phyloP scores from a whole-genome alignment of 2,329 filamentous ascomycete species.

The Neopestalotiopsis clavispora region DNA sequence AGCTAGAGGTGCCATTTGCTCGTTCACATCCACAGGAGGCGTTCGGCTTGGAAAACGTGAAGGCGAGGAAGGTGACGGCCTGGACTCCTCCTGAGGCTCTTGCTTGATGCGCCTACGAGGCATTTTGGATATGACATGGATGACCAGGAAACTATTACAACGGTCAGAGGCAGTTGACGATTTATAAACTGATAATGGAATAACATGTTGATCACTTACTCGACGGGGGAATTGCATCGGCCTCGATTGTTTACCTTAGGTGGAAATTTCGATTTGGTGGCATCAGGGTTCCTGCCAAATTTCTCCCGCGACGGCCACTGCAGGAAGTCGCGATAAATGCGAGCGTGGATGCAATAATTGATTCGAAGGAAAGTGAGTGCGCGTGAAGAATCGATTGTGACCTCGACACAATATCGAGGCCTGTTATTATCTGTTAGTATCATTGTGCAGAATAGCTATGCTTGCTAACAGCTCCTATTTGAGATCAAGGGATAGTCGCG shows the following conservation, averaged over 20 bases:
- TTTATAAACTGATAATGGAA: not conserved
- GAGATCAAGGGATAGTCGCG: not conserved
- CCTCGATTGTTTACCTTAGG: not conserved
- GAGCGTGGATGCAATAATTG: not conserved
- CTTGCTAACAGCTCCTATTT: not conserved
- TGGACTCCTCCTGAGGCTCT: conserved; percentile 5
- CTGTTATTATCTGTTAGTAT: not conserved
- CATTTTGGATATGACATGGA: not conserved
- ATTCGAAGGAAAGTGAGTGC: not conserved
- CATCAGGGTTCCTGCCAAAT: not conserved
- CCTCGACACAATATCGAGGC: not conserved
- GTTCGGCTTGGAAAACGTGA: not conserved
- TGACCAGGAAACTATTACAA: not conserved
- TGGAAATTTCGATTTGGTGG: not conserved
- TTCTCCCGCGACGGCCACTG: not conserved
- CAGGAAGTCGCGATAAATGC: not conserved
- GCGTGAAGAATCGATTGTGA: not conserved
- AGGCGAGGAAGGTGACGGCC: not conserved
- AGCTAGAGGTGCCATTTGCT: conserved; percentile 13
- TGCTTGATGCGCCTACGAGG: conserved; percentile 14
- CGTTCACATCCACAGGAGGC: not conserved
- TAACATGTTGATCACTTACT: not conserved
- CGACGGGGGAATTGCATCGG: not conserved
- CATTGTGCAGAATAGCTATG: not conserved
- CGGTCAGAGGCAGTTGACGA: not conserved